These are phyloP conservation scores for Ganoderma lingzhi DNA, from an alignment of 1,284 basidiomycete genomes.

Conservation along the genomic window DNA sequence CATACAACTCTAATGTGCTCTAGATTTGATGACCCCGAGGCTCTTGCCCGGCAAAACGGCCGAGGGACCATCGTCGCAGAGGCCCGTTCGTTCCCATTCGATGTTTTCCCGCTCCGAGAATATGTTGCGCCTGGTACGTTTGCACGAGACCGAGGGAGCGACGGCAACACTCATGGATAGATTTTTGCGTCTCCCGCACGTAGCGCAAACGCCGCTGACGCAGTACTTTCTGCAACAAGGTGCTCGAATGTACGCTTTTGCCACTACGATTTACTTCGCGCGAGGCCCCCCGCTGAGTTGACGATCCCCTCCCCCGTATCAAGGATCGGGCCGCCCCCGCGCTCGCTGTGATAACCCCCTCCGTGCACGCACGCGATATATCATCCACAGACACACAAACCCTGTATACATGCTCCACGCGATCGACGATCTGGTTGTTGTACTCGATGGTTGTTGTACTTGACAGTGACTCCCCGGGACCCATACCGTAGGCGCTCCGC, in stretches of 20 bases:
- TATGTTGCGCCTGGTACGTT: conserved; percentile 83
- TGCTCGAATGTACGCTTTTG: conserved; percentile 73
- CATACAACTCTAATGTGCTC: conserved; percentile 1
- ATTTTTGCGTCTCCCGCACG: conserved; percentile 24
- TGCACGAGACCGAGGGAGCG: conserved; percentile 5
- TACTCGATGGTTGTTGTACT: conserved; percentile 19
- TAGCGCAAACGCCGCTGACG: conserved; percentile 66
- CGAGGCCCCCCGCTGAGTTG: conserved; percentile 33
- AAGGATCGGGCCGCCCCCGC: conserved; percentile 32
- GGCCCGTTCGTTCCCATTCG: conserved; percentile 76
- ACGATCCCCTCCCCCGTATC: conserved; percentile 20
- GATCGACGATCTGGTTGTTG: conserved; percentile 13
- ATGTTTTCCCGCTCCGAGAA: conserved; percentile 73
- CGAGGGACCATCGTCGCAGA: conserved; percentile 67
- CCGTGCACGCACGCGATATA: conserved; percentile 10
- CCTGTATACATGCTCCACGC: conserved; percentile 8
- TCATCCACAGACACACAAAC: conserved; percentile 4
- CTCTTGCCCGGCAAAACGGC: conserved; percentile 59
- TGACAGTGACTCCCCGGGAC: conserved; percentile 11
- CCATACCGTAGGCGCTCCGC: conserved; percentile 19
- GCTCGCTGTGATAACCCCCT: conserved; percentile 21
- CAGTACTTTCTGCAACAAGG: conserved; percentile 82
- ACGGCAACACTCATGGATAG: conserved; percentile 8
- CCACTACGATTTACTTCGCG: conserved; percentile 40
- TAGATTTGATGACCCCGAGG: conserved; percentile 43